Percentiles rank a stretch among this genome's conserved stretches.
These are phyloP conservation scores for Meyerozyma elateridarum DNA, from an alignment of 1,139 yeast genomes.

Conservation along the genomic window DNA sequence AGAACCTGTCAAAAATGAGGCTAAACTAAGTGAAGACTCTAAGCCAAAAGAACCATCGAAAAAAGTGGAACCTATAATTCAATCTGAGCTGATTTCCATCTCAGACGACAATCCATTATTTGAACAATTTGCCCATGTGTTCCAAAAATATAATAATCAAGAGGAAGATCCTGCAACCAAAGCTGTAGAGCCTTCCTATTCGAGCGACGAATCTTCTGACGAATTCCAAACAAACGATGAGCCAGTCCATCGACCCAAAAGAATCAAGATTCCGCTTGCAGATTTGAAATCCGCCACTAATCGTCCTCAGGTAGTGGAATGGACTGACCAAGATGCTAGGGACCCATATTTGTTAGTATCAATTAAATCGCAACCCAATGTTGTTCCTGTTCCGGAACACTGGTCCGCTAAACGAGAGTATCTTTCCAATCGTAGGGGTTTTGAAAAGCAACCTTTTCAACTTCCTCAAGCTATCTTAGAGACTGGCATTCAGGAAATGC, in stretches of 20 bases:
- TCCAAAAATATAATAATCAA: constrained; percentile 41
- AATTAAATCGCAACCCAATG: constrained; percentile 63
- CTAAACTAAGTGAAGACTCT: constrained; percentile 2
- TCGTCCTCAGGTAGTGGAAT: constrained; percentile 74
- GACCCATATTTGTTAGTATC: constrained; percentile 68
- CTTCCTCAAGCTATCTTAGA: constrained; percentile 74
- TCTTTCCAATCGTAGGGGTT: constrained; percentile 63
- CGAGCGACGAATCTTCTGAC: constrained; percentile 22
- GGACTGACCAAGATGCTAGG: constrained; percentile 81
- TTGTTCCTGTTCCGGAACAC: constrained; percentile 75
- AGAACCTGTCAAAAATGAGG: constrained; percentile 5
- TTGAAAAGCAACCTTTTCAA: constrained; percentile 70
- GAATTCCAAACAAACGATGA: constrained; percentile 7
- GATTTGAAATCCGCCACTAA: constrained; percentile 56
- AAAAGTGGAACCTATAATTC: constrained; percentile 4
- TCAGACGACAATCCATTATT: constrained; percentile 27
- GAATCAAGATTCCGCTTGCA: constrained; percentile 61
- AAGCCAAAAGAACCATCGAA: constrained; percentile 2
- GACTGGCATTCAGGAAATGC: constrained; percentile 88
- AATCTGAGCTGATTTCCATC: too few species aligned
- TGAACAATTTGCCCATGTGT: constrained; percentile 37
- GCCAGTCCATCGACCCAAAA: constrained; percentile 41
- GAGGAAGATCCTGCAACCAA: constrained; percentile 11
- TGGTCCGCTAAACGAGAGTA: constrained; percentile 84
- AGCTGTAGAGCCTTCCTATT: constrained; percentile 25